phyloP scores from a whole-genome alignment of 2,329 filamentous ascomycete species.

The Pseudogymnoascus destructans region DNA sequence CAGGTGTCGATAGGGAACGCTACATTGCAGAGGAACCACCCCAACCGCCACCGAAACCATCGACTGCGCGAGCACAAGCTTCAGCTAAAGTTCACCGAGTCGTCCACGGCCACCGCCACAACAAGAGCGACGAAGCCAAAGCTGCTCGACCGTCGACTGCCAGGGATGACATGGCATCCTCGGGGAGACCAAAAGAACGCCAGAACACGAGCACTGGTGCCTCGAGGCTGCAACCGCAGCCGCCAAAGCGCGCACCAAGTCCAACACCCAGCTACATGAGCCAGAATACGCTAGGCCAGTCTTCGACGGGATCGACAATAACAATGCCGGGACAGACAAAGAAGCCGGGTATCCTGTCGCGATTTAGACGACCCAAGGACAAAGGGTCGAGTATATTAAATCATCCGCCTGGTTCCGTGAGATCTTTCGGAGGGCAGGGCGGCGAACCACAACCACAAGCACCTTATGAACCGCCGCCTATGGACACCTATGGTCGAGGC shows the following conservation, averaged over 20 bases:
- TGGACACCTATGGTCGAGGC: constrained; percentile 21
- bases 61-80: constrained; percentile 46
- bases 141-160: constrained; percentile 50
- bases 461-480: constrained; percentile 11
- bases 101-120: constrained; percentile 52
- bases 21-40: constrained; percentile 40
- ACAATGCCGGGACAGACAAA: constrained; percentile 27
- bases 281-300: constrained; percentile 10
- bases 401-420: constrained; percentile 39
- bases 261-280: constrained; percentile 67
- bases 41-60: constrained; percentile 44
- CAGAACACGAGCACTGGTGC: not conserved
- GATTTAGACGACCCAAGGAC: constrained; percentile 32
- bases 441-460: not conserved
- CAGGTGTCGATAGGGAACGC: constrained; percentile 56
- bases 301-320: not conserved
- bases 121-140: constrained; percentile 54
- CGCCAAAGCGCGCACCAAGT: constrained; percentile 54
- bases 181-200: constrained; percentile 36
- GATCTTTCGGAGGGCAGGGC: constrained; percentile 33
- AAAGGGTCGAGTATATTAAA: constrained; percentile 36
- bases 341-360: constrained; percentile 26
- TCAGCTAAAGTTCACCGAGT: constrained; percentile 49
- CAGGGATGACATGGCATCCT: not conserved
- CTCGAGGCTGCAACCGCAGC: constrained; percentile 29